These are phyloP conservation scores for Phytophthora meadii DNA, from an alignment of 352 stramenopile species.

Conservation along the genomic window DNA sequence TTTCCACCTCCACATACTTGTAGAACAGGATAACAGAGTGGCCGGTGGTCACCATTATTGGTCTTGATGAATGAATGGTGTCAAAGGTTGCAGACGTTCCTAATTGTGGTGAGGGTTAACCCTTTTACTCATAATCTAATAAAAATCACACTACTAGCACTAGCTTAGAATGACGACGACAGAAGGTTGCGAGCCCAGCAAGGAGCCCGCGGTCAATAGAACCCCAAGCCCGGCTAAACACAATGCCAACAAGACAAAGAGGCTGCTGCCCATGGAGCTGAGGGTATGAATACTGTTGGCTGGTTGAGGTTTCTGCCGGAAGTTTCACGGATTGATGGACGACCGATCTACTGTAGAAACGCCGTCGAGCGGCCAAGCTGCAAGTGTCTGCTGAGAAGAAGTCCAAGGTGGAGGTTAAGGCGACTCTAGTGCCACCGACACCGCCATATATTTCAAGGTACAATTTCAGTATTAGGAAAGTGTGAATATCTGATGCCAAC, in stretches of 20 bases:
- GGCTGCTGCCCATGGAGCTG: conserved; percentile 75
- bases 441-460: conserved; percentile 20
- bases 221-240: conserved; percentile 24
- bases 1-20: conserved; percentile 68
- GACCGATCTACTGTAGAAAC: conserved; percentile 48
- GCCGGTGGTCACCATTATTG: conserved; percentile 32
- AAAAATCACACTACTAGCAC: too few relatives aligned
- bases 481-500: conserved; percentile 1
- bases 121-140: too few relatives aligned
- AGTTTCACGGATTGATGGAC: conserved; percentile 12
- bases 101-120: too few relatives aligned
- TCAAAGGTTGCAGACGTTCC: not conserved
- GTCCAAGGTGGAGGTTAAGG: not conserved
- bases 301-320: not conserved
- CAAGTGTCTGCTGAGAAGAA: conserved; percentile 39
- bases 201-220: conserved; percentile 9
- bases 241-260: conserved; percentile 51
- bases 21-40: conserved; percentile 80
- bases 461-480: not conserved
- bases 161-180: conserved; percentile 10
- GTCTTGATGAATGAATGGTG: conserved; percentile 24
- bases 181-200: conserved; percentile 15
- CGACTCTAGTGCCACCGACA: not conserved
- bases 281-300: conserved; percentile 44
- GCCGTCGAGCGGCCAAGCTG: conserved; percentile 65